Conservation (phyloP, 805 yeast species). For the Yarrowia bubula region DNA sequence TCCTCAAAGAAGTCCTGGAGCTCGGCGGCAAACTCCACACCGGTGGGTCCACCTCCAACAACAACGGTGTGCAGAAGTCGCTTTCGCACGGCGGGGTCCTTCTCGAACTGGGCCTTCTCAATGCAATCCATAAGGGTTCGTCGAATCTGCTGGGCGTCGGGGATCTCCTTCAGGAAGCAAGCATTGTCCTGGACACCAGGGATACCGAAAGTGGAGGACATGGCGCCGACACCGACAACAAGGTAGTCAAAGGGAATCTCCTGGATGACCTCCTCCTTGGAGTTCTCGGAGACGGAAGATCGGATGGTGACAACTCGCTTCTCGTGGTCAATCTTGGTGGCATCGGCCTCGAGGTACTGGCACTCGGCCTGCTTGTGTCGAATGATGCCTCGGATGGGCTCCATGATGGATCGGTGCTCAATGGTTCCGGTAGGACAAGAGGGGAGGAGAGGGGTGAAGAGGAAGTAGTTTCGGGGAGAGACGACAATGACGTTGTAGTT, state of each 20-base stretch:
- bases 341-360: constrained; percentile 90
- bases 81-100: constrained; percentile 72
- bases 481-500: constrained; percentile 85
- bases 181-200: constrained; percentile 89
- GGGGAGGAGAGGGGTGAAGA: constrained; percentile 94
- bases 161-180: constrained; percentile 82
- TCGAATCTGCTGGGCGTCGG: constrained; percentile 83
- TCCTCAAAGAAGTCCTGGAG: constrained; percentile 90
- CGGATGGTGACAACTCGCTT: constrained; percentile 62
- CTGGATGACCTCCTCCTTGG: constrained; percentile 42
- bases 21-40: constrained; percentile 97
- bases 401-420: constrained; percentile 85
- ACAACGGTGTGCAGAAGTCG: constrained; percentile 84
- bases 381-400: constrained; percentile 85
- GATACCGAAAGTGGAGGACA: constrained; percentile 89
- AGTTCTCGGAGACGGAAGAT: constrained; percentile 38
- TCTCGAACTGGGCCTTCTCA: constrained; percentile 83
- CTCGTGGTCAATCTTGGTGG: constrained; percentile 74
- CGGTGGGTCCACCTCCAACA: constrained; percentile 99
- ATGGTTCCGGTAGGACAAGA: constrained; percentile 93
- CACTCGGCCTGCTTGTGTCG: constrained; percentile 69
- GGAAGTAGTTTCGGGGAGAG: constrained; percentile 91
- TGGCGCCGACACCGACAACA: constrained; percentile 92
- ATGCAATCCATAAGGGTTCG: constrained; percentile 78
- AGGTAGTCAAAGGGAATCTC: constrained; percentile 73